These are phyloP conservation scores for Metschnikowia kunwiensis DNA, from an alignment of 805 yeast species.

Conservation along the genomic window DNA sequence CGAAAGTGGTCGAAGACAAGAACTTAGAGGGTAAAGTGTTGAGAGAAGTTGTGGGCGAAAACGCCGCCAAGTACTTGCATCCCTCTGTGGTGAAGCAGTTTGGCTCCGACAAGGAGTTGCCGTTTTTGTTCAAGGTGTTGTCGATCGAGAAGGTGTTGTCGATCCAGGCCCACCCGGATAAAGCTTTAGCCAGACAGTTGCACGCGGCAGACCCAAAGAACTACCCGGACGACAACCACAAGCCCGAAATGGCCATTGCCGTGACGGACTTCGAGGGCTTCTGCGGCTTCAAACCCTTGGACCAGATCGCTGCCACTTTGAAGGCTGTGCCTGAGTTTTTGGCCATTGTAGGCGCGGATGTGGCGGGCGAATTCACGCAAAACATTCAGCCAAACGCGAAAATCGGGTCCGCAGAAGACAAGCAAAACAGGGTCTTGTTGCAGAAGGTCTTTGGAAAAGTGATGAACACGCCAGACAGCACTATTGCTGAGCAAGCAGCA, in stretches of 20 bases:
- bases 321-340: slow-evolving; percentile 72
- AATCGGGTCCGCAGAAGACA: slow-evolving; percentile 54
- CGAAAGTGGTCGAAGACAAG: slow-evolving; percentile 47
- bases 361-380: slow-evolving; percentile 50
- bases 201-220: slow-evolving; percentile 84
- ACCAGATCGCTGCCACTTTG: slow-evolving; percentile 67
- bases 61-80: slow-evolving; percentile 63
- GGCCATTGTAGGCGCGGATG: slow-evolving; percentile 63
- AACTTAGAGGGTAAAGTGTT: slow-evolving; percentile 48
- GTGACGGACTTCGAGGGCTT: slow-evolving; percentile 95
- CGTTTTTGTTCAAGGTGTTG: slow-evolving; percentile 90
- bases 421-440: slow-evolving; percentile 58
- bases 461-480: slow-evolving; percentile 75
- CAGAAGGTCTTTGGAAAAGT: slow-evolving; percentile 75
- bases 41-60: slow-evolving; percentile 59
- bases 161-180: slow-evolving; percentile 98
- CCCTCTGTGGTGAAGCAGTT: slow-evolving; percentile 57
- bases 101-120: slow-evolving; percentile 68
- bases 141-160: slow-evolving; percentile 90
- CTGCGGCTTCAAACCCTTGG: slow-evolving; percentile 94
- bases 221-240: slow-evolving; percentile 97
- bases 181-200: slow-evolving; percentile 69
- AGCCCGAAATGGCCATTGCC: slow-evolving; percentile 99
- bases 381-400: slow-evolving; percentile 46
- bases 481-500: slow-evolving; percentile 55